Base-by-base conservation (phyloP, 2,329 filamentous ascomycete genomes). In the Helotiales sp. region DNA sequence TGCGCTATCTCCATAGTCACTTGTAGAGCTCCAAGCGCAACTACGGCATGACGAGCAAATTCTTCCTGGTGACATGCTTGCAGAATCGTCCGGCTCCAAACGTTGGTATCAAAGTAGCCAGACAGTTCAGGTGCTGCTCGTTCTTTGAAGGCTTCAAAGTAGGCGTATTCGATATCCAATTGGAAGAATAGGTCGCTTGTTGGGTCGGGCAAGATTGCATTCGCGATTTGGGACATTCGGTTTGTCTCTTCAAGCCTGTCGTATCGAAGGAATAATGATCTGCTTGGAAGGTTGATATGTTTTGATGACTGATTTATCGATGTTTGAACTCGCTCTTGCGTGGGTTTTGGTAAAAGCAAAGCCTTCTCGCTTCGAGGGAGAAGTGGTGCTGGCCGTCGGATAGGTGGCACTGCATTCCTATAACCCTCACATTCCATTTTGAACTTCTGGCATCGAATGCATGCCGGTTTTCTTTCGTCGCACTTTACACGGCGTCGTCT, bases 11-110 rank as follows among this genome's bases (percentile, higher is more conserved):
- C 40, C 40, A 44, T 44, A 24, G 40, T 44, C 3, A 13, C 27
- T 12, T 44, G 40, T 4, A 44, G 40, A 44, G 40, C 40, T 13
- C 40, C 40, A 9, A 54, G 30, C 1, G 52, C 52, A 36, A 54
- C 40, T 6, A 48, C 42, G 17, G 52, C 52, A 54, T 54, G 42
- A 10, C 52, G 17, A n/a, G 42, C 42, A 48, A 34, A 54, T 12
- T 30, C 29, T 46, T 56, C 30, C 17, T 51, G 29, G 22, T 56
- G 47, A 19, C 58, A 61, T 9, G 51, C 29, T 51, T 61, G 58
- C 8, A 61, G 40, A 9, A 61, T 48, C 17, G 52, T 33, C 9
- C 48, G 51, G 34, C 40, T 34, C 55, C 55, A 61, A 3, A 53
- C 27, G 13, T 51, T 38, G 7, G 38, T 29, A 13, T 52, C 38